Conservation (phyloP, 2,329 filamentous ascomycete species). For the Ceratocystis diversiconidia region DNA sequence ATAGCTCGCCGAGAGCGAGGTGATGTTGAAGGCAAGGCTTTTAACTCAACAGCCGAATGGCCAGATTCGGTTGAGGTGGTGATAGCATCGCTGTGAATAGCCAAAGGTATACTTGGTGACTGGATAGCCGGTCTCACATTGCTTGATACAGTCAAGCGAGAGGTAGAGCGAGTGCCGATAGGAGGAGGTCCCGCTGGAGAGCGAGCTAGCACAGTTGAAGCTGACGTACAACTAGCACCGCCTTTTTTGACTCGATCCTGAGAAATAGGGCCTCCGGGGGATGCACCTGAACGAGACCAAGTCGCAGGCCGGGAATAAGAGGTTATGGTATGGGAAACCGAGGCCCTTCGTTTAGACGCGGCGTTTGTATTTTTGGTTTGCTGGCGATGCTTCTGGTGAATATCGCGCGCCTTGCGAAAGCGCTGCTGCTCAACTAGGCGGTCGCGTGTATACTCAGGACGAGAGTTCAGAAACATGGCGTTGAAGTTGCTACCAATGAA, state of each 20-base stretch:
- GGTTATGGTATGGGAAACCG: neutral
- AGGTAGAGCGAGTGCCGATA: neutral
- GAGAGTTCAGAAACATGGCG: constrained; percentile 10
- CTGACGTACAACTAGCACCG: neutral
- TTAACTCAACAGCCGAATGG: neutral
- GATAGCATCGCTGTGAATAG: constrained; percentile 1
- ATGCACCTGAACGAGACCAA: neutral
- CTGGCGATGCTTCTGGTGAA: neutral
- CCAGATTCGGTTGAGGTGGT: constrained; percentile 5
- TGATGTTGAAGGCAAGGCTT: neutral
- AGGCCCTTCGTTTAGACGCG: neutral
- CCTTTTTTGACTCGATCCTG: constrained; percentile 12
- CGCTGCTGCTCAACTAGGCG: constrained; percentile 9
- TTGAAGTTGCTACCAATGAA: constrained; percentile 13
- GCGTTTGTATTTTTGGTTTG: neutral
- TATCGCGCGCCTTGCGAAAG: constrained; percentile 6
- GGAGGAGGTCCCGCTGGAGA: neutral
- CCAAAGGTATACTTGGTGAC: neutral
- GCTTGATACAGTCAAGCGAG: neutral
- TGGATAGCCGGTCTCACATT: neutral
- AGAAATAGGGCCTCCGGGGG: neutral
- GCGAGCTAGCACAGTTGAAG: neutral
- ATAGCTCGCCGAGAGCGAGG: constrained; percentile 11
- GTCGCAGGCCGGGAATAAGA: neutral
- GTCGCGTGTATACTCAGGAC: constrained; percentile 4